Evolutionary conservation across 371 early-diverging fungal species (phyloP).

Genomic region (Apophysomyces elegans): DNA sequence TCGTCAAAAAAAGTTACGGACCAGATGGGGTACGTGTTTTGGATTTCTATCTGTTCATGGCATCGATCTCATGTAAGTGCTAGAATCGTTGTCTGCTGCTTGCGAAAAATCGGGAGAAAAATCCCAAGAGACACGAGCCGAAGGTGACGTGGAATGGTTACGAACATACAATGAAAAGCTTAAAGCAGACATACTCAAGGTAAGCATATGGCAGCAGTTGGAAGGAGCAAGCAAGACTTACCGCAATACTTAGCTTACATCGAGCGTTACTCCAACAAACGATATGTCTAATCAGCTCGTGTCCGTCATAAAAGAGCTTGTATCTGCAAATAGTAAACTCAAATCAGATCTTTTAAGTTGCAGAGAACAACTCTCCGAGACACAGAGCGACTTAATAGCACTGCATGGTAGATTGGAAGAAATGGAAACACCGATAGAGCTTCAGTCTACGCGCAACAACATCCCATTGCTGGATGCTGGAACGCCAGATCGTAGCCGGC

Average conservation of each 20-base stretch:
- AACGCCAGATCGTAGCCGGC: not conserved
- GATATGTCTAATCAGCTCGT: conserved; percentile 20
- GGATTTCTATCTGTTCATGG: not conserved
- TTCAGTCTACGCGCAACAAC: not conserved
- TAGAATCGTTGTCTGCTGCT: conserved; percentile 34
- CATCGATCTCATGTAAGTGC: not conserved
- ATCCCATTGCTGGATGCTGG: no score
- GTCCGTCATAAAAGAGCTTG: conserved; percentile 49
- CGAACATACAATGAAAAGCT: conserved; percentile 47
- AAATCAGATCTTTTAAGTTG: conserved; percentile 46
- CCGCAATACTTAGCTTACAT: conserved; percentile 28
- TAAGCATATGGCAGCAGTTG: conserved; percentile 15
- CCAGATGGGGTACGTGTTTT: conserved; percentile 38
- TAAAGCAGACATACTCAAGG: conserved; percentile 46
- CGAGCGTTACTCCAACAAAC: conserved; percentile 9
- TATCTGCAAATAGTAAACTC: conserved; percentile 46
- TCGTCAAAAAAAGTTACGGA: conserved; percentile 45
- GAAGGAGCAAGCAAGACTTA: not conserved
- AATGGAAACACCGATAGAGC: conserved; percentile 7
- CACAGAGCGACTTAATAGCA: conserved; percentile 31
- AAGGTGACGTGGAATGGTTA: conserved; percentile 35
- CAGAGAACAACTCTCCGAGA: conserved; percentile 39
- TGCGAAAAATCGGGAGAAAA: conserved; percentile 29
- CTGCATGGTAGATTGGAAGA: conserved; percentile 30
- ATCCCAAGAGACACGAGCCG: conserved; percentile 8